Percentiles rank a stretch among this genome's conserved stretches.
These are phyloP conservation scores for Musa beccarii DNA, from an alignment of 176 grass and related monocot genomes.

Conservation along the genomic window DNA sequence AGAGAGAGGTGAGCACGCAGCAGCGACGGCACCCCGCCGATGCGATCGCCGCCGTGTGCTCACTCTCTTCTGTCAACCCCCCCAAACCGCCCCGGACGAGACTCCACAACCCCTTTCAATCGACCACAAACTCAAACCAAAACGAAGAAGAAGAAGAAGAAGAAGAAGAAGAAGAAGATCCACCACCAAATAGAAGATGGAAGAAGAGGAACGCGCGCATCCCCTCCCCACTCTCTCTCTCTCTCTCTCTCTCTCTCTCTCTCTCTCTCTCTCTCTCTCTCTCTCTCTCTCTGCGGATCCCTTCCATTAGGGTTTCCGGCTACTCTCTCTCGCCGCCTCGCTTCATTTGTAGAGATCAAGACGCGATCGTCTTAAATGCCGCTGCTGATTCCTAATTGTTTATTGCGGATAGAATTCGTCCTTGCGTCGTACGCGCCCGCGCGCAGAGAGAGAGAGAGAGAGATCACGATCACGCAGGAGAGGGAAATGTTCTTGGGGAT, in stretches of 20 bases:
- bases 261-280: background rate
- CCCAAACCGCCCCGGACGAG: background rate
- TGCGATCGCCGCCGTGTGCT: constrained; percentile 3
- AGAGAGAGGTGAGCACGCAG: constrained; percentile 8
- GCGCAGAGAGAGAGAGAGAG: background rate
- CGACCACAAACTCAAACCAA: background rate
- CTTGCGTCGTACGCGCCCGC: too few species aligned
- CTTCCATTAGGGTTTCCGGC: too few species aligned
- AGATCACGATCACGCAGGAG: background rate
- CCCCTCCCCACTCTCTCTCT: background rate
- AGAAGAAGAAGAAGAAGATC: background rate
- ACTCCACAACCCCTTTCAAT: too few species aligned
- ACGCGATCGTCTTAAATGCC: too few species aligned
- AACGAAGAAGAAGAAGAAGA: background rate
- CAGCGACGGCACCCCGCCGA: background rate
- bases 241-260: background rate
- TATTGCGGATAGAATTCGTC: too few species aligned
- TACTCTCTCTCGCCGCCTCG: too few species aligned
- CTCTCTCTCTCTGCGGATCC: background rate
- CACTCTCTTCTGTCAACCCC: constrained; percentile 16
- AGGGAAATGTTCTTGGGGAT: background rate
- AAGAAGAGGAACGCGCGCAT: background rate
- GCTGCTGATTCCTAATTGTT: too few species aligned
- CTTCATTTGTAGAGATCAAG: too few species aligned
- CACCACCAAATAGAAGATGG: background rate